These are phyloP conservation scores for Aphanocladium album DNA, from an alignment of 2,329 filamentous ascomycete genomes.

Conservation along the genomic window DNA sequence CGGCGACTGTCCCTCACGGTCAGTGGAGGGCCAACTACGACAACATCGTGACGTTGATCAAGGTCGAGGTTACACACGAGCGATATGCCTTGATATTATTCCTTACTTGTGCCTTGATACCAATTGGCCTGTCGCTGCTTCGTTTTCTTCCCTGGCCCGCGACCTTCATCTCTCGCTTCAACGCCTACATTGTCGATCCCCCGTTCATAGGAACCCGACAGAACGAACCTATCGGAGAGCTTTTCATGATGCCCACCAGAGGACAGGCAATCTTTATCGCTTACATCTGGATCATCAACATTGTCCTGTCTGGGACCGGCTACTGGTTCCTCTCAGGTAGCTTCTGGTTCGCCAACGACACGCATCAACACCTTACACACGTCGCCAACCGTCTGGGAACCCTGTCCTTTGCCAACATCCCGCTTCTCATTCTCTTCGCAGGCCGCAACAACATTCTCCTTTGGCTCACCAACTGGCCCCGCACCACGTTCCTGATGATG, in stretches of 20 bases:
- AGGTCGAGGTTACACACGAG: slow-evolving; percentile 15
- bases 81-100: slow-evolving; percentile 23
- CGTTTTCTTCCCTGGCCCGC: slow-evolving; percentile 23
- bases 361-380: slow-evolving; percentile 25
- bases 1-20: slow-evolving; percentile 11
- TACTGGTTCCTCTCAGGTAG: slow-evolving; percentile 23
- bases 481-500: slow-evolving; percentile 41
- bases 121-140: slow-evolving; percentile 22
- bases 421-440: slow-evolving; percentile 36
- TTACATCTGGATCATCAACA: slow-evolving; percentile 29
- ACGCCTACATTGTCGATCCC: slow-evolving; percentile 19
- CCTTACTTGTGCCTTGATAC: slow-evolving; percentile 19
- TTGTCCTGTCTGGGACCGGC: slow-evolving; percentile 25
- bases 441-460: slow-evolving; percentile 41
- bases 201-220: slow-evolving; percentile 16
- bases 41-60: slow-evolving; percentile 1
- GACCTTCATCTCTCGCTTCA: slow-evolving; percentile 2
- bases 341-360: slow-evolving; percentile 21
- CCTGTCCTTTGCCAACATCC: slow-evolving; percentile 32
- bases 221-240: slow-evolving; percentile 9
- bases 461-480: slow-evolving; percentile 41
- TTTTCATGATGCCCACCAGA: slow-evolving; percentile 27
- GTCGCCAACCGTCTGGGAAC: slow-evolving; percentile 34
- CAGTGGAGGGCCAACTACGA: slow-evolving; percentile 13
- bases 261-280: slow-evolving; percentile 36